A percentile compares a stretch with the other conserved stretches of the same genome.
These are phyloP conservation scores for Fallopia convolvulus DNA, from an alignment of 148 eudicot genomes.

Conservation along the genomic window DNA sequence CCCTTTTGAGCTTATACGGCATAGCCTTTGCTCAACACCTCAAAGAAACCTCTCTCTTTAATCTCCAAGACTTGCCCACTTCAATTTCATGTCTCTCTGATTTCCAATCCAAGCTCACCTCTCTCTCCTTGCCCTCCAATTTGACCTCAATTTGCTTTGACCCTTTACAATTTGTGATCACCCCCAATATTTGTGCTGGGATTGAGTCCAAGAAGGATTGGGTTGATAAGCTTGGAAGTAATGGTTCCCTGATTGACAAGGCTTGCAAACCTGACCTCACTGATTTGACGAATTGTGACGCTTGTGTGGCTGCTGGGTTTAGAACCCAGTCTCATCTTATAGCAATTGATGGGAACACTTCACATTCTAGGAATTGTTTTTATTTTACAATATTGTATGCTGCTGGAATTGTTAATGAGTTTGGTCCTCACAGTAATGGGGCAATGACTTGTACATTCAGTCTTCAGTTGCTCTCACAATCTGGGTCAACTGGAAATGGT, in stretches of 20 bases:
- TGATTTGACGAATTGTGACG: slow-evolving; percentile 46
- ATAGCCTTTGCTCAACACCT: slow-evolving; percentile 45
- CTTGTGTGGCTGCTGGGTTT: slow-evolving; percentile 56
- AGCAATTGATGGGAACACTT: slow-evolving; percentile 45
- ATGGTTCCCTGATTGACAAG: slow-evolving; percentile 28
- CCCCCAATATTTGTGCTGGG: slow-evolving; percentile 46
- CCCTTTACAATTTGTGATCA: slow-evolving; percentile 44
- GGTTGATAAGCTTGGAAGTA: slow-evolving; percentile 32
- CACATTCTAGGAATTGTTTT: slow-evolving; percentile 52
- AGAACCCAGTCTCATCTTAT: slow-evolving; percentile 34
- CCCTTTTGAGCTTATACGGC: slow-evolving; percentile 57
- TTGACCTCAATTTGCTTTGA: slow-evolving; percentile 43
- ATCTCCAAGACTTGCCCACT: slow-evolving; percentile 40
- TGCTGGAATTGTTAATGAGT: slow-evolving; percentile 54
- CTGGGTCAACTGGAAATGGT: slow-evolving; percentile 17
- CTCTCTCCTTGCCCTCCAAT: slow-evolving; percentile 35
- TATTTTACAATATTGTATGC: slow-evolving; percentile 63
- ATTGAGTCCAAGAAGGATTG: slow-evolving; percentile 44
- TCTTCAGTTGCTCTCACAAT: slow-evolving; percentile 20
- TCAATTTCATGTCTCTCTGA: slow-evolving; percentile 46
- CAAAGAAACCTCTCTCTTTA: slow-evolving; percentile 37
- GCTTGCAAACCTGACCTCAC: slow-evolving; percentile 39
- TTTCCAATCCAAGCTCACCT: slow-evolving; percentile 42
- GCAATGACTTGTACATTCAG: slow-evolving; percentile 45
- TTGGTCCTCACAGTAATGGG: slow-evolving; percentile 54